Evolutionary conservation across 768 basidiomycete genomes (phyloP).

Genomic region (Russula ochroleuca): DNA sequence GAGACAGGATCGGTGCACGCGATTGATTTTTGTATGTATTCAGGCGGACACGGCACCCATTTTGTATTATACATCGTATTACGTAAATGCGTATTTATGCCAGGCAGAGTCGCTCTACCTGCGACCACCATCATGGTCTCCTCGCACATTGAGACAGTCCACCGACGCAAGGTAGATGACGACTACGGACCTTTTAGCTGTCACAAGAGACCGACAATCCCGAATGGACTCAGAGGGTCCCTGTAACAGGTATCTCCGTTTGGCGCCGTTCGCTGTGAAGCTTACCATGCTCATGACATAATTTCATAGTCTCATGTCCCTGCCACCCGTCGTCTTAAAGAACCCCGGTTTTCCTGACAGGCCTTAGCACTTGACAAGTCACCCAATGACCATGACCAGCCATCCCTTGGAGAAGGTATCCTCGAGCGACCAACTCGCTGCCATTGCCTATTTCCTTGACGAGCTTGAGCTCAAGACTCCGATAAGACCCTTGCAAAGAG

Average conservation of each 20-base stretch:
- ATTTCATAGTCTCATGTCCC: neutral
- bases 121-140: too few relatives aligned
- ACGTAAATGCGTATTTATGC: constrained; percentile 3
- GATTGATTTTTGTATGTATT: constrained; percentile 24
- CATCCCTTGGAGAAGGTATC: neutral
- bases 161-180: neutral
- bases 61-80: constrained; percentile 25
- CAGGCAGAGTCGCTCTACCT: too few relatives aligned
- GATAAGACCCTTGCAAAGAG: constrained; percentile 3
- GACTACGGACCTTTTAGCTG: neutral
- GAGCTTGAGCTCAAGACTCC: constrained; percentile 13
- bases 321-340: neutral
- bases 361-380: neutral
- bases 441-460: constrained; percentile 13
- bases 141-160: neutral
- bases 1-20: constrained; percentile 3
- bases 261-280: neutral
- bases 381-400: neutral
- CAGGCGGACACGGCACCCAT: constrained; percentile 14
- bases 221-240: neutral
- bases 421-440: constrained; percentile 9
- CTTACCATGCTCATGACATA: neutral
- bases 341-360: neutral
- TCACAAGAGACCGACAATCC: neutral
- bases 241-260: neutral